Evolutionary conservation across 805 yeast genomes (phyloP).

Genomic region (Zygoascus ofunaensis): DNA sequence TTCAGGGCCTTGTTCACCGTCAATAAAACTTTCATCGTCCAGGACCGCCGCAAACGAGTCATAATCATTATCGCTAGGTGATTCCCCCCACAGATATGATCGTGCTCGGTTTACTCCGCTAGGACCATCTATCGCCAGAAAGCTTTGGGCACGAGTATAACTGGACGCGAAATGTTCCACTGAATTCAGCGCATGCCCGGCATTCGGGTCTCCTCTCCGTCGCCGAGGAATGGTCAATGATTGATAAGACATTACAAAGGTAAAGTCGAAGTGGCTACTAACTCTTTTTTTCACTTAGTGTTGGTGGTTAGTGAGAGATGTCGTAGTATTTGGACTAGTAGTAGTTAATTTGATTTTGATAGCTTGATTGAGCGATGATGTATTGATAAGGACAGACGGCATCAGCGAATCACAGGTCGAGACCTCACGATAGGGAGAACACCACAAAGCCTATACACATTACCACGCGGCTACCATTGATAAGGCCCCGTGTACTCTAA

Average conservation of each 20-base stretch:
- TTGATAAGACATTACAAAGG: conserved; percentile 1
- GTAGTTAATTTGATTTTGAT: no score
- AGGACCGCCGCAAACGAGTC: conserved; percentile 9
- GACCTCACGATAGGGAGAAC: no score
- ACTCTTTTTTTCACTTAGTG: no score
- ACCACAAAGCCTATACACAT: no score
- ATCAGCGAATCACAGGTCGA: no score
- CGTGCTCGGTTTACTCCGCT: conserved; percentile 31
- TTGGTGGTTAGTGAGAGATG: no score
- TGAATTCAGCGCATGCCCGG: conserved; percentile 43
- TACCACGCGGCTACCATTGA: no score
- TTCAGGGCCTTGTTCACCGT: conserved; percentile 1
- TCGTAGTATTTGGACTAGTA: no score
- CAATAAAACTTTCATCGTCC: conserved; percentile 8
- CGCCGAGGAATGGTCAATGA: conserved; percentile 3
- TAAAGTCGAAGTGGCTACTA: no score
- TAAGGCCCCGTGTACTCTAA: no score
- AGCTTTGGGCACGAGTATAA: conserved; percentile 67
- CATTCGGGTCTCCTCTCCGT: not conserved
- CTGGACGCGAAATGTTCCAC: conserved; percentile 74
- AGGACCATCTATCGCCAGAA: conserved; percentile 46
- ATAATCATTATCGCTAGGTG: conserved; percentile 1
- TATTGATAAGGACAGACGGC: no score
- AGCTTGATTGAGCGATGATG: no score
- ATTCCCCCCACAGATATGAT: conserved; percentile 50